Base-by-base conservation (phyloP, 345 rosid genomes). In the Dovyalis caffra region DNA sequence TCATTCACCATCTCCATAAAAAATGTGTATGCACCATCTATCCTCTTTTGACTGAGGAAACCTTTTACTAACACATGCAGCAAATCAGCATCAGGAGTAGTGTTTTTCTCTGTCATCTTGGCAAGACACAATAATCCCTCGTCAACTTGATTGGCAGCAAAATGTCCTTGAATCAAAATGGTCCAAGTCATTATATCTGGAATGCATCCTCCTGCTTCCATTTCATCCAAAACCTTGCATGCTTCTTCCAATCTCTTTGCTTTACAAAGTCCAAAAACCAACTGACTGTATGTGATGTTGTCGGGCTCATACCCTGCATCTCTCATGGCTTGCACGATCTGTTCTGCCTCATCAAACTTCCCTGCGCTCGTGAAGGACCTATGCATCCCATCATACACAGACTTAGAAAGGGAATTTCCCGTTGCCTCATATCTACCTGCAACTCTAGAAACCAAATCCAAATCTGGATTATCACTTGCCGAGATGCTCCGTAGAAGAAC, bases 101-200 rank as follows among this genome's bases (percentile, higher is more conserved):
- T 75, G 69, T 81, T 80, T 79, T 78, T 89, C 85, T 86, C 87
- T 80, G 89, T 49, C 94, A 93, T 87, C 73, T 75, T 83, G 15
- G 89, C 88, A 66, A 90, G 87, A 77, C 85, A 83, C 64, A 74
- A 64, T 6, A 92, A 84, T 32, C 95, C 98, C 75, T 81, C 78
- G 28, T 88, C 95, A 1, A 90, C 71, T 83, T 89, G 85, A 53
- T 81, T 77, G 75, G 90, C 91, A 71, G 58, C 86, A 82, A 91
- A 94, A 69, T 86, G 92, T 53, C 97, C 97, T 80, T 91, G 89
- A 77, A 92, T 94, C 84, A 94, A 86, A 78, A 91, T 87, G 45
- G 98, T 94, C 98, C 98, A 94, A 6, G 94, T 94, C 79, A 84
- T 92, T 68, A 91, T 80, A 69, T 92, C 98, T 0, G 97, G 91